phyloP scores from a whole-genome alignment of 2,329 filamentous ascomycete genomes.

The Venturia carpophila region DNA sequence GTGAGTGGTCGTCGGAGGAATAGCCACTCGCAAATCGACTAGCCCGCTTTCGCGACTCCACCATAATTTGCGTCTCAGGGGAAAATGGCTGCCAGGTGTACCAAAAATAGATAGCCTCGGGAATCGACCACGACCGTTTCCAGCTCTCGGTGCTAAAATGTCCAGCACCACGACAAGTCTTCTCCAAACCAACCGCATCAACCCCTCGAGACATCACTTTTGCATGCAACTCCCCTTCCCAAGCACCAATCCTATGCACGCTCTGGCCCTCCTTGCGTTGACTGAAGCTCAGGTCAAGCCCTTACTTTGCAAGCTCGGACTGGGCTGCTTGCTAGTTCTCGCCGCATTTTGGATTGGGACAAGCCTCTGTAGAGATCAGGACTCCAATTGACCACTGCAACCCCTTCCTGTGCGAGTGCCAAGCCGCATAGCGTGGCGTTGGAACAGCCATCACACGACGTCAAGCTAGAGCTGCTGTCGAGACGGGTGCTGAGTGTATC shows the following conservation, averaged over 20 bases:
- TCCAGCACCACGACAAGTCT: constrained; percentile 1
- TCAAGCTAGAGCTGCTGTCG: not conserved
- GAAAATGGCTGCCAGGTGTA: not conserved
- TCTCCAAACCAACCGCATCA: not conserved
- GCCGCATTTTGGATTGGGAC: constrained; percentile 2
- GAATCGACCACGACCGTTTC: not conserved
- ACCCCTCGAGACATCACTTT: not conserved
- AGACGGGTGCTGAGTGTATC: not conserved
- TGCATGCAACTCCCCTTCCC: not conserved
- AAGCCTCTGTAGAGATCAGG: not conserved
- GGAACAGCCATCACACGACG: constrained; percentile 6
- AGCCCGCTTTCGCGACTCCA: not conserved
- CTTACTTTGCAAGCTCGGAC: not conserved
- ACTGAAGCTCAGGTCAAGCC: not conserved
- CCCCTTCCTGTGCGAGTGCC: not conserved
- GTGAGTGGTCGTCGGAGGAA: not conserved
- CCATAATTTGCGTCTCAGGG: not conserved
- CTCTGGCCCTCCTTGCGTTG: too few relatives aligned
- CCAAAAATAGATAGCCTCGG: constrained; percentile 2
- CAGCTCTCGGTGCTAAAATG: constrained; percentile 2
- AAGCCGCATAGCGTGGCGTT: not conserved
- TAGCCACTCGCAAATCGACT: not conserved
- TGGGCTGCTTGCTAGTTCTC: not conserved
- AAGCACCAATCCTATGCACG: not conserved
- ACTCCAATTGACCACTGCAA: not conserved